Percentiles rank a stretch among this genome's conserved stretches.
These are phyloP conservation scores for Chlorella sp. DNA, from an alignment of 139 green algal species.

Conservation along the genomic window DNA sequence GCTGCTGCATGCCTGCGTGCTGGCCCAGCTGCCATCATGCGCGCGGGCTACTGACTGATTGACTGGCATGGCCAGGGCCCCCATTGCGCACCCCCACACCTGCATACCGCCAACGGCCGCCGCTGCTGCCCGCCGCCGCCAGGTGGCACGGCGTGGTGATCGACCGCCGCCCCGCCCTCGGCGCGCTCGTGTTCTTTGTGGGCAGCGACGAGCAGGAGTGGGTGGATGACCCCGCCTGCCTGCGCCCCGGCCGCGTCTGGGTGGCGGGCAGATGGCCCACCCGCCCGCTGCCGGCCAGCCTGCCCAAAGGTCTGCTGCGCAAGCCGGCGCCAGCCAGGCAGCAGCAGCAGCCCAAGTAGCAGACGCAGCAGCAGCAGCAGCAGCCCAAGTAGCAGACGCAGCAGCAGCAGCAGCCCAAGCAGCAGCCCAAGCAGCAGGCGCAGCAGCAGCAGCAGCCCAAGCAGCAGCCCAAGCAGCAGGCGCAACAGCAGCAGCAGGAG, in stretches of 20 bases:
- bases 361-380: not conserved
- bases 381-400: too few relatives aligned
- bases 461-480: too few relatives aligned
- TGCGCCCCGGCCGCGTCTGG: slow-evolving; percentile 9
- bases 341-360: not conserved
- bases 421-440: too few relatives aligned
- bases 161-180: not conserved
- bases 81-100: too few relatives aligned
- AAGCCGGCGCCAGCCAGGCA: not conserved
- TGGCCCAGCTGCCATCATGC: too few relatives aligned
- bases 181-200: slow-evolving; percentile 32
- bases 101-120: too few relatives aligned
- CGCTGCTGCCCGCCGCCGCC: too few relatives aligned
- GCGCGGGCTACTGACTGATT: too few relatives aligned
- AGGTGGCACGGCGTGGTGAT: slow-evolving; percentile 42
- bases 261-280: not conserved
- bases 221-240: not conserved
- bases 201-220: slow-evolving; percentile 3
- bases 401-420: too few relatives aligned
- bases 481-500: not conserved
- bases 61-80: too few relatives aligned
- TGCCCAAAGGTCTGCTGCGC: not conserved
- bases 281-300: not conserved
- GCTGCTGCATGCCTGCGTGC: too few relatives aligned
- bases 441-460: too few relatives aligned